These are phyloP conservation scores for Pythium vanterpoolii DNA, from an alignment of 352 stramenopile genomes.

Conservation along the genomic window DNA sequence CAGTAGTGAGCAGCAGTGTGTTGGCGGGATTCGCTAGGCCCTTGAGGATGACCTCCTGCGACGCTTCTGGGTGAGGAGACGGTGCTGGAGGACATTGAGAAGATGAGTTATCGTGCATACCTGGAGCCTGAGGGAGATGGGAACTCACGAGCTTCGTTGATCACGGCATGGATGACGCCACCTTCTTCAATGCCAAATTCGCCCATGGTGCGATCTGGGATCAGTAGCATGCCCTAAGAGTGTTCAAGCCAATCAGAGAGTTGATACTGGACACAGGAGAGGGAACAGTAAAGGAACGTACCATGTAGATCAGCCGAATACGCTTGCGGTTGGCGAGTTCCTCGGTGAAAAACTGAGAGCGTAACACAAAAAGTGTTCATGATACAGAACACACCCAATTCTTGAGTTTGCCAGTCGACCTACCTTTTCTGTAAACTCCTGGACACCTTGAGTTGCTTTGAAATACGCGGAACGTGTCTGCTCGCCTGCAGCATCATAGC, in stretches of 20 bases:
- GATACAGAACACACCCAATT: background rate
- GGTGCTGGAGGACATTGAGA: conserved; percentile 23
- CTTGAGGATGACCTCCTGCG: conserved; percentile 46
- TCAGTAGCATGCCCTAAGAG: conserved; percentile 59
- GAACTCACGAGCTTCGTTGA: conserved; percentile 66
- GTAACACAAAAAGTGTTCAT: background rate
- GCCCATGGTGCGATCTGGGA: conserved; percentile 58
- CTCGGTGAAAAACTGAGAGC: conserved; percentile 55
- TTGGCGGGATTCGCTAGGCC: conserved; percentile 50
- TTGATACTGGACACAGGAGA: background rate
- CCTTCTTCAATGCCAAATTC: conserved; percentile 76
- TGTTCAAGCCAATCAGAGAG: background rate
- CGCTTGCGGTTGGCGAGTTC: conserved; percentile 52
- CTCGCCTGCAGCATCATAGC: conserved; percentile 31
- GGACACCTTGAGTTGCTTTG: conserved; percentile 59
- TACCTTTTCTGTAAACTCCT: conserved; percentile 57
- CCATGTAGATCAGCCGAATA: conserved; percentile 78
- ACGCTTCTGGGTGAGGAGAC: conserved; percentile 38
- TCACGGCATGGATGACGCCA: conserved; percentile 70
- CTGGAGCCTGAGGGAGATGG: background rate
- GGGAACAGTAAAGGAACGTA: background rate
- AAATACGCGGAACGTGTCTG: conserved; percentile 52
- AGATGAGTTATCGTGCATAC: conserved; percentile 2
- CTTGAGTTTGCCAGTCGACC: background rate
- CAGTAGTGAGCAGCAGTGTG: conserved; percentile 58